Percentiles rank a stretch among this genome's conserved stretches.
These are phyloP conservation scores for Suhomyces atakaporum DNA, from an alignment of 1,139 yeast species.

Conservation along the genomic window DNA sequence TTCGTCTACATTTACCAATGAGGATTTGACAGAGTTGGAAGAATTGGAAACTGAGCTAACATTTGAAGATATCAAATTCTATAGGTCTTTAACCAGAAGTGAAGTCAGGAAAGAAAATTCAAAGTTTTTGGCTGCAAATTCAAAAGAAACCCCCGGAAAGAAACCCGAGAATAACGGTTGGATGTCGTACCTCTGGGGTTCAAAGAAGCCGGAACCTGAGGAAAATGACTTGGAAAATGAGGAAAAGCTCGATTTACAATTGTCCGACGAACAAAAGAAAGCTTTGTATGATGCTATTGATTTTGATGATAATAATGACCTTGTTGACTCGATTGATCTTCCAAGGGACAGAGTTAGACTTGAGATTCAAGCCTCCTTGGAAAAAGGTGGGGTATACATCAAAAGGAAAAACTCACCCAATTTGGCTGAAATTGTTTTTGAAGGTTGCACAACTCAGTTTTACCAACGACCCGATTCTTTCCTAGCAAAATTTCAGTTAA, in stretches of 20 bases:
- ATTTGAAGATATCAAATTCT: constrained; percentile 81
- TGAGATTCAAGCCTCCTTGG: constrained; percentile 66
- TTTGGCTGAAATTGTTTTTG: constrained; percentile 78
- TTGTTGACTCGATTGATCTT: constrained; percentile 56
- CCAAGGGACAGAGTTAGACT: constrained; percentile 74
- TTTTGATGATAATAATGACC: constrained; percentile 68
- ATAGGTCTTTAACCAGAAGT: constrained; percentile 74
- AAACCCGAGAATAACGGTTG: constrained; percentile 21
- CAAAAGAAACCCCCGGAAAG: background rate
- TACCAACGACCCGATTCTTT: constrained; percentile 81
- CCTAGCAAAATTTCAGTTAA: constrained; percentile 67
- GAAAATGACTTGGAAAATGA: constrained; percentile 9
- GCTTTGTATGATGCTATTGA: constrained; percentile 94
- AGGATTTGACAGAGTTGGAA: constrained; percentile 44
- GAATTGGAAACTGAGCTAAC: constrained; percentile 60
- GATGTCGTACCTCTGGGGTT: constrained; percentile 30
- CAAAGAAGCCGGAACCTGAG: constrained; percentile 7
- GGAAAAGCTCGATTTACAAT: constrained; percentile 41
- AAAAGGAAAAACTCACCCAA: constrained; percentile 41
- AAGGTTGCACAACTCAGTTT: constrained; percentile 75
- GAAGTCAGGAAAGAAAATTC: constrained; percentile 53
- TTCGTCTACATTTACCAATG: constrained; percentile 25
- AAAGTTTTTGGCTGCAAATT: background rate
- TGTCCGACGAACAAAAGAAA: constrained; percentile 65
- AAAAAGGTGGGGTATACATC: constrained; percentile 76